Conservation (phyloP, 1,139 yeast genomes). For the Saccharomycopsis crataegensis region DNA sequence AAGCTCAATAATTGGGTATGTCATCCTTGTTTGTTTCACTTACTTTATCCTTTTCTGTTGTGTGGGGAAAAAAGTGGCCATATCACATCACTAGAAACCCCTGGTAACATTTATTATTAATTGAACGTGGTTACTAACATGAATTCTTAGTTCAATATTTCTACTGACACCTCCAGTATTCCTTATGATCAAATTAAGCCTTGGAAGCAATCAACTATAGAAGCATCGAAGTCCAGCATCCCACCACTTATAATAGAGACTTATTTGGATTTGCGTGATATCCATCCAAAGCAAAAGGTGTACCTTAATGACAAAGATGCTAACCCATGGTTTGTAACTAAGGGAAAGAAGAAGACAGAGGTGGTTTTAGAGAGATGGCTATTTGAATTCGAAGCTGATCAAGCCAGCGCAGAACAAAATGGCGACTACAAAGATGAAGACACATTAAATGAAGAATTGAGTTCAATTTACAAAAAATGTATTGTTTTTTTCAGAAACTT, state of each 20-base stretch:
- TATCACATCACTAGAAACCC: too few relatives aligned
- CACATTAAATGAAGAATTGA: conserved; percentile 34
- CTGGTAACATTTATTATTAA: neutral
- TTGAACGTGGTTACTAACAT: too few relatives aligned
- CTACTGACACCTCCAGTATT: neutral
- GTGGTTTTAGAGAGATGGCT: conserved; percentile 91
- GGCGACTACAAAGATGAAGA: neutral
- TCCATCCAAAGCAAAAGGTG: conserved; percentile 55
- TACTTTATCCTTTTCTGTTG: neutral
- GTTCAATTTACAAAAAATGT: conserved; percentile 67
- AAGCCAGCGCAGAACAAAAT: conserved; percentile 13
- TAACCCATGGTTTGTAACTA: conserved; percentile 43
- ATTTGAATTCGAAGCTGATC: conserved; percentile 54
- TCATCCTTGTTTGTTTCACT: neutral
- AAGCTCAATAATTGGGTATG: conserved; percentile 9
- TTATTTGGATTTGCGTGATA: conserved; percentile 59
- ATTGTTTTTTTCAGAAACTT: conserved; percentile 68
- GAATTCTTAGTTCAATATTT: neutral
- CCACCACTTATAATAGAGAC: conserved; percentile 87
- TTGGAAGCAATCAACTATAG: neutral
- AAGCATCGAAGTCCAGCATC: conserved; percentile 24
- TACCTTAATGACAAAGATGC: conserved; percentile 49
- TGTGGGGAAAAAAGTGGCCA: too few relatives aligned
- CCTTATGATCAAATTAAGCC: neutral
- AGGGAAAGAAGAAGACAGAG: conserved; percentile 58